Evolutionary conservation across 306 rosid genomes (phyloP).

Genomic region (Cucurbita ficifolia): DNA sequence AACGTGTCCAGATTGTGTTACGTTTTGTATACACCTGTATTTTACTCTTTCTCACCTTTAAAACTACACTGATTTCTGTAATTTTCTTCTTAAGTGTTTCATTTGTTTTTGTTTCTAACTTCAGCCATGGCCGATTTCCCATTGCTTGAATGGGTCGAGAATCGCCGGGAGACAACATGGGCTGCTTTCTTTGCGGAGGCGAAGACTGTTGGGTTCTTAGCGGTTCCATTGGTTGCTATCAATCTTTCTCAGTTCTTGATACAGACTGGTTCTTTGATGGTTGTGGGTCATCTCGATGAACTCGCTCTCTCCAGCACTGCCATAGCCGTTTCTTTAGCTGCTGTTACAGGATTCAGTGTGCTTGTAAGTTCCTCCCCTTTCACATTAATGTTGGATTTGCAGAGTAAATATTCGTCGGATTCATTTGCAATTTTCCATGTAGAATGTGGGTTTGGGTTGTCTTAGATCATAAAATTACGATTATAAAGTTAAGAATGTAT

Average conservation of each 20-base stretch:
- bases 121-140: not conserved
- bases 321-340: slow-evolving; percentile 31
- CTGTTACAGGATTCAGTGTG: slow-evolving; percentile 39
- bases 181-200: slow-evolving; percentile 15
- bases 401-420: too few species aligned
- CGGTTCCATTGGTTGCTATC: slow-evolving; percentile 41
- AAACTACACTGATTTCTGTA: not conserved
- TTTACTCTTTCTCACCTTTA: not conserved
- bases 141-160: not conserved
- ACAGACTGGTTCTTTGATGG: slow-evolving; percentile 33
- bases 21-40: not conserved
- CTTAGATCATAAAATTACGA: not conserved
- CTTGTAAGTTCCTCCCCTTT: slow-evolving; percentile 16
- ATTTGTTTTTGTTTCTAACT: not conserved
- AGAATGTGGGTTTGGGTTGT: not conserved
- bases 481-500: too few species aligned
- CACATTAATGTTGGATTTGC: not conserved
- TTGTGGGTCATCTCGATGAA: slow-evolving; percentile 42
- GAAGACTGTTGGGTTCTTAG: slow-evolving; percentile 21
- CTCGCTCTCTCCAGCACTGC: slow-evolving; percentile 42
- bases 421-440: not conserved
- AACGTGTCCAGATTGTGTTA: not conserved
- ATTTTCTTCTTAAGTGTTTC: not conserved
- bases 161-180: slow-evolving; percentile 11
- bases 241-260: slow-evolving; percentile 28